Evolutionary conservation across 2,329 filamentous ascomycete species (phyloP).

Genomic region (Fonsecaea monophora): DNA sequence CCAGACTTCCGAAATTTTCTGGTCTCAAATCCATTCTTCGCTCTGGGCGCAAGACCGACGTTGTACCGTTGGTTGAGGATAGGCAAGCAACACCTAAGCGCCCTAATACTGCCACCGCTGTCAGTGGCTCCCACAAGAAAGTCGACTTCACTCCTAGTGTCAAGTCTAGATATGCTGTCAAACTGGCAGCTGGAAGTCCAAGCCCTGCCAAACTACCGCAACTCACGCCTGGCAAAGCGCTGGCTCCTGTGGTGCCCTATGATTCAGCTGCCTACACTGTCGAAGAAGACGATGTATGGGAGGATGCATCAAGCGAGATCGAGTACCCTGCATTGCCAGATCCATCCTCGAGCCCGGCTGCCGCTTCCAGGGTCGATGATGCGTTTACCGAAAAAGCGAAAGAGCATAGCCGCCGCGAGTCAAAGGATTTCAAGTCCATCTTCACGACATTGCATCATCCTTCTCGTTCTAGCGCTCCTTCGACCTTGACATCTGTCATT

Average conservation of each 20-base stretch:
- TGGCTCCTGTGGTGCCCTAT: conserved; percentile 37
- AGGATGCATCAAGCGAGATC: conserved; percentile 41
- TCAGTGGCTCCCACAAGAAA: conserved; percentile 68
- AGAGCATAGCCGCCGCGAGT: conserved; percentile 42
- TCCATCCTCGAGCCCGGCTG: conserved; percentile 28
- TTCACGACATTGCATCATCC: conserved; percentile 42
- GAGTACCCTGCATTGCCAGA: conserved; percentile 48
- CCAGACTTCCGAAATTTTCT: conserved; percentile 58
- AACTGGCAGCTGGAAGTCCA: conserved; percentile 46
- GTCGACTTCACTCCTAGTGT: conserved; percentile 81
- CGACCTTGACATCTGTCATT: conserved; percentile 35
- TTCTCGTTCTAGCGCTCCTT: conserved; percentile 25
- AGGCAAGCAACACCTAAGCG: conserved; percentile 39
- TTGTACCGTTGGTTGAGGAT: conserved; percentile 56
- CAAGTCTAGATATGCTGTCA: conserved; percentile 54
- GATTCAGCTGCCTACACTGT: conserved; percentile 39
- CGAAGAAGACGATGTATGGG: conserved; percentile 35
- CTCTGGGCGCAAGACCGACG: conserved; percentile 57
- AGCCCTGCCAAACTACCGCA: conserved; percentile 50
- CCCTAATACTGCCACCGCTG: conserved; percentile 47
- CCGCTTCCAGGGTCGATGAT: conserved; percentile 20
- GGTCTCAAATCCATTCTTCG: conserved; percentile 69
- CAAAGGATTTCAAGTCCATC: conserved; percentile 41
- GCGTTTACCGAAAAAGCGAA: conserved; percentile 34
- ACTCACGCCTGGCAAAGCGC: conserved; percentile 32